phyloP scores from a whole-genome alignment of 495 filamentous ascomycete genomes.

The Terfezia boudieri region DNA sequence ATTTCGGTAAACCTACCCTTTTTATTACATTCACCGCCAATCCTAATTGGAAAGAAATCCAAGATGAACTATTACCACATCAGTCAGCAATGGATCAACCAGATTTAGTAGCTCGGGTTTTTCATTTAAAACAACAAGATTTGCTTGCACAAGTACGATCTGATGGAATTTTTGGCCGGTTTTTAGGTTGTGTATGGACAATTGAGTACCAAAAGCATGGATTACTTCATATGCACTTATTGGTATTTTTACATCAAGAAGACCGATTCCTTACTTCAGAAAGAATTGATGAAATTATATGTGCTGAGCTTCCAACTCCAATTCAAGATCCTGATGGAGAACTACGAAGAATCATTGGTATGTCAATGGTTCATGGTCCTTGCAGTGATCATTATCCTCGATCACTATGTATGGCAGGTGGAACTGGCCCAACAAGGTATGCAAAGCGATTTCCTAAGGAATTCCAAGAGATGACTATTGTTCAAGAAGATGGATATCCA shows the following conservation, averaged over 20 bases:
- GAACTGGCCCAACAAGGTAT: neutral
- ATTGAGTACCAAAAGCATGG: constrained; percentile 8
- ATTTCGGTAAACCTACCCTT: constrained; percentile 4
- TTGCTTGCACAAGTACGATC: constrained; percentile 3
- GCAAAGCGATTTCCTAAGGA: neutral
- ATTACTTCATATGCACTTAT: constrained; percentile 3
- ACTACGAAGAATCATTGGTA: neutral
- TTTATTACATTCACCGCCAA: constrained; percentile 11
- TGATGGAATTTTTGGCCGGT: constrained; percentile 3
- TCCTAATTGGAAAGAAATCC: constrained; percentile 5
- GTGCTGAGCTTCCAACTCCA: neutral
- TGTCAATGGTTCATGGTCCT: neutral
- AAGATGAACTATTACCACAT: neutral
- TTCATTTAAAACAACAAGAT: constrained; percentile 4
- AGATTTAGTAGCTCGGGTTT: constrained; percentile 4
- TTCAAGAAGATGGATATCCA: neutral
- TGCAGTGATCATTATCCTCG: neutral
- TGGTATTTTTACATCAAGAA: neutral
- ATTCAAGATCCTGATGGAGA: neutral
- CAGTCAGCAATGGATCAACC: constrained; percentile 1
- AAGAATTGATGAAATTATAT: constrained; percentile 1
- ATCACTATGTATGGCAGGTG: neutral
- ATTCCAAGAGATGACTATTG: neutral
- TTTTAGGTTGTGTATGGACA: constrained; percentile 2
- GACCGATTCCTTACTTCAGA: neutral